A percentile compares a stretch with the other conserved stretches of the same genome.
Conservation (phyloP, 805 yeast genomes). For the Lipomyces starkeyi region DNA sequence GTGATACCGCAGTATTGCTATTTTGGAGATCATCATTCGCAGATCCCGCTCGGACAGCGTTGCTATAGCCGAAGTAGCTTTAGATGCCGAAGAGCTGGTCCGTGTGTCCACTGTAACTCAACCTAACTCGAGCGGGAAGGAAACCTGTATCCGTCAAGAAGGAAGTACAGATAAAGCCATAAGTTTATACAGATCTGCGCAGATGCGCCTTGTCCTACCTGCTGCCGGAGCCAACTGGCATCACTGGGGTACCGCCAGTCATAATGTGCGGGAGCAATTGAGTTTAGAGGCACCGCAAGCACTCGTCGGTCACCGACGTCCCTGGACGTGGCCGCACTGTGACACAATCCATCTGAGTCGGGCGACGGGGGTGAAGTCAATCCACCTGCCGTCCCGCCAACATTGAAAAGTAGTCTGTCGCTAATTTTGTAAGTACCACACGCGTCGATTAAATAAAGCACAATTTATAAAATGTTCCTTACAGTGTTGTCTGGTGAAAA, state of each 20-base stretch:
- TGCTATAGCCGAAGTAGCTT: neutral
- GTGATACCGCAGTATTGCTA: neutral
- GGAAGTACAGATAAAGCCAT: neutral
- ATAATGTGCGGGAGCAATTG: neutral
- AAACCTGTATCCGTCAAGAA: neutral
- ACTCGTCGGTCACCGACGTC: neutral
- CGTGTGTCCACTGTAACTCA: no score
- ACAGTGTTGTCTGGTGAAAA: no score
- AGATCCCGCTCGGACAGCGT: no score
- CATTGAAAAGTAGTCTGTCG: neutral
- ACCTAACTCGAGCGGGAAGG: no score
- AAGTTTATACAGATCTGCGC: neutral
- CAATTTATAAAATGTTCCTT: no score
- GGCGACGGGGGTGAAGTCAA: no score
- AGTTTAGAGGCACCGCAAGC: neutral
- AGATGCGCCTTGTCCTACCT: neutral
- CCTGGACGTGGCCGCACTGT: neutral
- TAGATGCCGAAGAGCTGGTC: no score
- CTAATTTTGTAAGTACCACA: no score
- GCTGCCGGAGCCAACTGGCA: neutral
- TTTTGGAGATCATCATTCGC: neutral
- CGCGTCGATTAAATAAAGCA: no score
- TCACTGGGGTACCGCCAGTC: neutral
- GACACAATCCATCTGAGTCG: neutral
- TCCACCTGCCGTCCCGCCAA: no score